Evolutionary conservation across 192 early-diverging fungal species (phyloP).

Genomic region (Backusella morwellensis): DNA sequence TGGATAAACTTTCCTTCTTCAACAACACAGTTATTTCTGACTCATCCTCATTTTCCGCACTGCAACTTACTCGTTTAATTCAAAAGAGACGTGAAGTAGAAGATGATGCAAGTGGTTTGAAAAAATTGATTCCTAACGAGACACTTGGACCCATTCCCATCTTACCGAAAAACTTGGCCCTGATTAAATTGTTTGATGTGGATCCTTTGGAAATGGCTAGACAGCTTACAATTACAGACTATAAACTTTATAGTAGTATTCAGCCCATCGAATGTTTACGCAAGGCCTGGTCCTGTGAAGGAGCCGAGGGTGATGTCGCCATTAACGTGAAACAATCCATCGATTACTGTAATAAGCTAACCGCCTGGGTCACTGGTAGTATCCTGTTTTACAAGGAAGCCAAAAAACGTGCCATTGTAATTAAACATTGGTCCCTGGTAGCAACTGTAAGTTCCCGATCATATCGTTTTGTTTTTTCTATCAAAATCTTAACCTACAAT

Average conservation of each 20-base stretch:
- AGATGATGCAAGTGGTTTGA: conserved; percentile 50
- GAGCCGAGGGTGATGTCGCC: conserved; percentile 59
- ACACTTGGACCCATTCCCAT: conserved; percentile 72
- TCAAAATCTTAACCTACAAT: neutral
- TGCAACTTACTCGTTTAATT: conserved; percentile 75
- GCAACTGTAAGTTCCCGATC: conserved; percentile 51
- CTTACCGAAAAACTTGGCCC: conserved; percentile 74
- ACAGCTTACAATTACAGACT: conserved; percentile 91
- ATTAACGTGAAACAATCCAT: conserved; percentile 88
- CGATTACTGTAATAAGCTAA: conserved; percentile 74
- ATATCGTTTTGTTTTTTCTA: neutral
- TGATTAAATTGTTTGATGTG: conserved; percentile 80
- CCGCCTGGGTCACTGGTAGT: conserved; percentile 82
- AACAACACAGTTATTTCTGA: conserved; percentile 68
- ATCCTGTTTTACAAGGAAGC: conserved; percentile 78
- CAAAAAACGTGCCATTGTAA: conserved; percentile 72
- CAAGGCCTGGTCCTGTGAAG: conserved; percentile 77
- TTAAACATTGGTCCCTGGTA: conserved; percentile 83
- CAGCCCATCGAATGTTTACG: conserved; percentile 85
- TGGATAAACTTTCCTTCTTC: conserved; percentile 76
- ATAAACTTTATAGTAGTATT: conserved; percentile 75
- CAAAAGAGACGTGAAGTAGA: conserved; percentile 58
- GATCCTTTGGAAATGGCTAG: conserved; percentile 93
- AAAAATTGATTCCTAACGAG: conserved; percentile 61
- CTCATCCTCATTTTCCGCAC: conserved; percentile 63